Conservation (phyloP, 176 grass and related monocot species). For the Phoenix dactylifera region DNA sequence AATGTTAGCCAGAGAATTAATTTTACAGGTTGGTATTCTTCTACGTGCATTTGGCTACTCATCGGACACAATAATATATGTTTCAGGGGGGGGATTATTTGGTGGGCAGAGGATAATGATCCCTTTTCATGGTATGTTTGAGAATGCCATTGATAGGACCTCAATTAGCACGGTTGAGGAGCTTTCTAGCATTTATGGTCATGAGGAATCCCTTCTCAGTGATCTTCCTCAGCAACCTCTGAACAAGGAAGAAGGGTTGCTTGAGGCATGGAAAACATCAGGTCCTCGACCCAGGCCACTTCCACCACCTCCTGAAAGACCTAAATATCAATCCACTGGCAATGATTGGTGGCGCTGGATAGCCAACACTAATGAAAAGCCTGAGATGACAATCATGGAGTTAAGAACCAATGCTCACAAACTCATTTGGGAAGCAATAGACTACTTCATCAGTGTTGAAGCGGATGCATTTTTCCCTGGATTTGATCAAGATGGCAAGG, state of each 20-base stretch:
- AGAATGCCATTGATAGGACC: background rate
- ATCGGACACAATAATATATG: conserved; percentile 5
- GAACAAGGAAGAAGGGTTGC: background rate
- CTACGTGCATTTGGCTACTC: conserved; percentile 2
- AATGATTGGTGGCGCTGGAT: background rate
- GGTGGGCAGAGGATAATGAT: conserved; percentile 1
- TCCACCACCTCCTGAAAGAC: no score
- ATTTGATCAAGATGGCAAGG: background rate
- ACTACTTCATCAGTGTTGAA: conserved; percentile 1
- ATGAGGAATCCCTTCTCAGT: no score
- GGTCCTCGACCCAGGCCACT: no score
- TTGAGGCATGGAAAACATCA: background rate
- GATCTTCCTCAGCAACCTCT: no score
- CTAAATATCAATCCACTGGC: no score
- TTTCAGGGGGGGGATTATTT: conserved; percentile 4
- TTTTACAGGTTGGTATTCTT: conserved; percentile 9
- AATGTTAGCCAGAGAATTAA: conserved; percentile 3
- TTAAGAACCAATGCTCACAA: conserved; percentile 4
- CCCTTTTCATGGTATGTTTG: background rate
- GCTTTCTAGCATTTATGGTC: no score
- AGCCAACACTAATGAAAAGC: background rate
- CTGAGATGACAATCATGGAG: background rate
- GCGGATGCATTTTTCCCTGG: conserved; percentile 1
- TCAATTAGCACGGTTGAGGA: no score
- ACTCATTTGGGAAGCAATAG: conserved; percentile 1